Evolutionary conservation across 768 basidiomycete species (phyloP).

Genomic region (Lentinus tigrinus): DNA sequence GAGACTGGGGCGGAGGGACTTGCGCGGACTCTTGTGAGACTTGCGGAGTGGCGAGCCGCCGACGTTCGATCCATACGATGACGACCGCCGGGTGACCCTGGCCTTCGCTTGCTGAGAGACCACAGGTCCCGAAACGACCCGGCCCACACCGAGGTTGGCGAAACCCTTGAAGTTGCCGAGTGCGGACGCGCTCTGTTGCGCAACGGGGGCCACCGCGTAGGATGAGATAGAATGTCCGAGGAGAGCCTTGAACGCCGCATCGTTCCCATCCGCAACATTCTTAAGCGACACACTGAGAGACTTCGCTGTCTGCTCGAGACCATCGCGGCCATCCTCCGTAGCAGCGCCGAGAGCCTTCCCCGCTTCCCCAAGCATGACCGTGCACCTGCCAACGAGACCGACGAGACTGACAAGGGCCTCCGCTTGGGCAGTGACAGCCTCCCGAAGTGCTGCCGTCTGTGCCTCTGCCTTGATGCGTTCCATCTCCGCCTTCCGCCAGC

Average conservation of each 20-base stretch:
- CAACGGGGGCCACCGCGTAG: conserved; percentile 43
- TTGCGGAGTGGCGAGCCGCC: conserved; percentile 44
- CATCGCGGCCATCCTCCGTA: conserved; percentile 37
- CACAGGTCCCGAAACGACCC: conserved; percentile 51
- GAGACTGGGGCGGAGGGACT: conserved; percentile 68
- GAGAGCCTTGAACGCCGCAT: conserved; percentile 64
- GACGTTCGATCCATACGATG: conserved; percentile 39
- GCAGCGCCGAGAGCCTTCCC: conserved; percentile 43
- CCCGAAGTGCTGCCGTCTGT: conserved; percentile 61
- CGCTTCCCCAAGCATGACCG: conserved; percentile 65
- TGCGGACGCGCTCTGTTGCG: conserved; percentile 20
- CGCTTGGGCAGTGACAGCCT: conserved; percentile 63
- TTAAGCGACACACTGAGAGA: conserved; percentile 52
- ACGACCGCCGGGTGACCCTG: conserved; percentile 42
- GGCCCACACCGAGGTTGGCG: conserved; percentile 42
- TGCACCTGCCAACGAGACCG: conserved; percentile 79
- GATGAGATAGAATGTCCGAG: conserved; percentile 66
- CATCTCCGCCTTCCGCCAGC: conserved; percentile 66
- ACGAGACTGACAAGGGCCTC: conserved; percentile 68
- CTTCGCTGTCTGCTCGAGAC: conserved; percentile 38
- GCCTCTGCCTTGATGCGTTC: conserved; percentile 65
- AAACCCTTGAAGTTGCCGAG: conserved; percentile 55
- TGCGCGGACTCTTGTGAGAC: conserved; percentile 48
- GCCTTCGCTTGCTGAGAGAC: conserved; percentile 27
- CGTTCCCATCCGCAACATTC: conserved; percentile 62